Evolutionary conservation across 1,139 yeast genomes (phyloP), one percentile per base, ranked within the genome.

Genomic region (Saccharomyces hybrid): DNA sequence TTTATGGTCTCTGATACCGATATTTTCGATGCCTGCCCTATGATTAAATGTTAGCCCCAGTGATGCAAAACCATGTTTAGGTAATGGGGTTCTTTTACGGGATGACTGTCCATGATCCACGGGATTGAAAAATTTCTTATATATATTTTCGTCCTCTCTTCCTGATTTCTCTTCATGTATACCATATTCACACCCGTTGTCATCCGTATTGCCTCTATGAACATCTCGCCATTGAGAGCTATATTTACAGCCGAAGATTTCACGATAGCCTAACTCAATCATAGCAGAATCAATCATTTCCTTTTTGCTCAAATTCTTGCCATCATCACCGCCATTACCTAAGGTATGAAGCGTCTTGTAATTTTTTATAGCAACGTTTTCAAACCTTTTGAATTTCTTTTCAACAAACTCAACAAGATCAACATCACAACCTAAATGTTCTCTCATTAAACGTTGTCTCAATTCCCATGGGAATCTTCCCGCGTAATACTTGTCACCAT

Each of bases 401-500:
- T 93, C 98, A 42, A 90, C 87, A 50, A 86, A 73, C 59, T 93
- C 99, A 47, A 93, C 73, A 28, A 86, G 77, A 70, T 95, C 99
- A 49, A 91, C 93, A 69, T 88, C 93, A 51, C 95, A 85, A 20
- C 99, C 99, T 38, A 95, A 70, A 71, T 95, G 99, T 68, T 95
- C 99, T 60, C 99, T 80, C 99, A 95, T 93, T 51, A 95, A 77
- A 58, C 98, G 78, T 75, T 90, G 81, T 66, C 99, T 78, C 59
- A 95, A 74, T 2, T 95, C 86, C 69, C 90, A 96, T 0, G 98
- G 90, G 75, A 93, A 95, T 62, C 83, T 84, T 1, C 90, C 95
- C 1, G 93, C 99, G 58, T 77, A 71, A 68, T 81, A 91, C 0
- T 88, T 86, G 64, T 82, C 74, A 1, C 96, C 97, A 58, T 83